A percentile compares a stretch with the other conserved stretches of the same genome.
Conservation (phyloP, 306 rosid genomes). For the Rubus parviflorus region DNA sequence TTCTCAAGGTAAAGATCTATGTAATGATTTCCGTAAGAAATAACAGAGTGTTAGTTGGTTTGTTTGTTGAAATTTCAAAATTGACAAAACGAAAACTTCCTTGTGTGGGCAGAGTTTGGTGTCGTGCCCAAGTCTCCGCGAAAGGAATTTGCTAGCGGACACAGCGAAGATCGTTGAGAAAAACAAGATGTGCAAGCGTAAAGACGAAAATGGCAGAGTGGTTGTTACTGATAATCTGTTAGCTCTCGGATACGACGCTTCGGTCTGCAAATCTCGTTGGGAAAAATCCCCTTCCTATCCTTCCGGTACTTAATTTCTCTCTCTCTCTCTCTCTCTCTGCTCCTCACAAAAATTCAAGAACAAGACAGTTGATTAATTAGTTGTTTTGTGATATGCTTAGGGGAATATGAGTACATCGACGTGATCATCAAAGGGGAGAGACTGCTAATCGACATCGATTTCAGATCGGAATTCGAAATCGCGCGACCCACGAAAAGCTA, state of each 20-base stretch:
- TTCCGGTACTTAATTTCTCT: slow-evolving; percentile 48
- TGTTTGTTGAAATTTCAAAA: neutral
- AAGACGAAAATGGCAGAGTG: slow-evolving; percentile 54
- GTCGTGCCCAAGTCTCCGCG: slow-evolving; percentile 50
- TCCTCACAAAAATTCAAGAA: neutral
- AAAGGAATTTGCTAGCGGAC: slow-evolving; percentile 75
- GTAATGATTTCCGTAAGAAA: neutral
- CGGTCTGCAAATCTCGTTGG: slow-evolving; percentile 88
- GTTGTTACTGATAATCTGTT: slow-evolving; percentile 44
- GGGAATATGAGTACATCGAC: slow-evolving; percentile 78
- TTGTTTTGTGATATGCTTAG: slow-evolving; percentile 28
- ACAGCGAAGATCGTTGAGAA: slow-evolving; percentile 72
- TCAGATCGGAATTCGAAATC: slow-evolving; percentile 76
- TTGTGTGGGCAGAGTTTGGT: slow-evolving; percentile 50
- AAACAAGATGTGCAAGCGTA: slow-evolving; percentile 65
- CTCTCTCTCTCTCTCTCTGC: neutral
- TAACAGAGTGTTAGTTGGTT: neutral
- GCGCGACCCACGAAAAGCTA: slow-evolving; percentile 67
- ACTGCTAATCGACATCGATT: slow-evolving; percentile 65
- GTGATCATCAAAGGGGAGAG: slow-evolving; percentile 50
- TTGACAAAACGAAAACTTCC: neutral
- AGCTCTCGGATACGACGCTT: slow-evolving; percentile 81
- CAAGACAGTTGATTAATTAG: neutral
- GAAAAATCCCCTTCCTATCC: slow-evolving; percentile 63
- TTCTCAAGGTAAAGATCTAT: slow-evolving; percentile 55